These are phyloP conservation scores for Hsuehochloa calcarea DNA, from an alignment of 176 grass and related monocot species.

Conservation along the genomic window DNA sequence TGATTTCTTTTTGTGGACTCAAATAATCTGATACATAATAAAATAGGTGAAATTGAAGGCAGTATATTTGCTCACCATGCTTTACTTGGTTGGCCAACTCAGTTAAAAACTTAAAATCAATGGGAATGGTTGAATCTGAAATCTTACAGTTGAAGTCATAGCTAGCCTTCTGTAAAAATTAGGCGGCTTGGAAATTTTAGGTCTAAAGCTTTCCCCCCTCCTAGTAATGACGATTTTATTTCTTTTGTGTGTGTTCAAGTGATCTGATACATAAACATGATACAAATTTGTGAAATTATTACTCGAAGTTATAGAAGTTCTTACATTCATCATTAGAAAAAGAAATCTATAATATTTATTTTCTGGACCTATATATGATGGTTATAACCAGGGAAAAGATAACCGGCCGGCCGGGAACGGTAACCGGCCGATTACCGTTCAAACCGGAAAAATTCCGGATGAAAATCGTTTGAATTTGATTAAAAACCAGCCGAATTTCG, in stretches of 20 bases:
- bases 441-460: too few relatives aligned
- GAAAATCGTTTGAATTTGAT: too few relatives aligned
- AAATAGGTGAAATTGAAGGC: neutral
- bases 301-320: neutral
- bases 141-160: neutral
- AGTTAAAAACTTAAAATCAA: neutral
- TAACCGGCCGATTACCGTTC: too few relatives aligned
- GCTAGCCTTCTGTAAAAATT: neutral
- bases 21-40: neutral
- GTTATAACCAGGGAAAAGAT: too few relatives aligned
- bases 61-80: neutral
- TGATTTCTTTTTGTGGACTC: neutral
- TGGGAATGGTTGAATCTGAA: neutral
- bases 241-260: conserved; percentile 17
- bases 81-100: neutral
- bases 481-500: too few relatives aligned
- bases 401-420: too few relatives aligned
- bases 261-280: neutral
- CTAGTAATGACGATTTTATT: neutral
- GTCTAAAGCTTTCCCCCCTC: neutral
- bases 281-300: neutral
- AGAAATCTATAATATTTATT: neutral
- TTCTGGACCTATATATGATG: neutral
- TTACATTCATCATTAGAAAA: neutral
- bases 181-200: neutral